A percentile compares a stretch with the other conserved stretches of the same genome.
Evolutionary conservation across 306 rosid species (phyloP).

Genomic region (Hippophae gyantsensis): DNA sequence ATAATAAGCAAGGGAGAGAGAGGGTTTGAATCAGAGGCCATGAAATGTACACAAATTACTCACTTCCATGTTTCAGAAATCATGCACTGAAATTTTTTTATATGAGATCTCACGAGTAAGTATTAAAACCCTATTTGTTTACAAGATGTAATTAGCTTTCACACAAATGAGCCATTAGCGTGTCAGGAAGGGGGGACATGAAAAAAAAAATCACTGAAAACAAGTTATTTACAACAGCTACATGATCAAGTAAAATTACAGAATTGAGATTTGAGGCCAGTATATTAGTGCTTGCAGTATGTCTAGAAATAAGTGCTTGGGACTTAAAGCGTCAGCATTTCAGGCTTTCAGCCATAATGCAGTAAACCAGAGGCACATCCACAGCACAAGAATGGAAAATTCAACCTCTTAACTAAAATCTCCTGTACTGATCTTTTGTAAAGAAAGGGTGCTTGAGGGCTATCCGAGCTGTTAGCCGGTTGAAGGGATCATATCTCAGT

Average conservation of each 20-base stretch:
- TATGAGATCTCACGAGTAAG: too few species aligned
- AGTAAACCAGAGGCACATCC: background rate
- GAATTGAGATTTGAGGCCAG: conserved; percentile 5
- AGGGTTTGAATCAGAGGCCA: too few species aligned
- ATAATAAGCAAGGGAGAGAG: too few species aligned
- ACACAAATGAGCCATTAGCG: background rate
- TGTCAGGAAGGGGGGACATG: conserved; percentile 11
- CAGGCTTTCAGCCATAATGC: background rate
- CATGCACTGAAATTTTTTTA: too few species aligned
- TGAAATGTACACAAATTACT: too few species aligned
- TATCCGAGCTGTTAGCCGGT: conserved; percentile 53
- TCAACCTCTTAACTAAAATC: conserved; percentile 22
- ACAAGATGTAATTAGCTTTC: too few species aligned
- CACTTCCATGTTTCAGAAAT: too few species aligned
- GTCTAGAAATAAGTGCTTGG: conserved; percentile 3
- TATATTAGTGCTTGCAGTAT: conserved; percentile 2
- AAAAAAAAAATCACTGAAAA: conserved; percentile 1
- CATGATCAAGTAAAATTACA: background rate
- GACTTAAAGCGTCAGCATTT: background rate
- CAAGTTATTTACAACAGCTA: conserved; percentile 15
- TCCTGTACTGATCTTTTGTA: conserved; percentile 45
- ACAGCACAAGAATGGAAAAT: background rate
- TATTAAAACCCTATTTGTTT: too few species aligned
- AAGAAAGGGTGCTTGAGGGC: conserved; percentile 72
- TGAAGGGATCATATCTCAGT: conserved; percentile 59